Evolutionary conservation across 306 rosid species (phyloP).

Genomic region (Cicer chorassanicum): DNA sequence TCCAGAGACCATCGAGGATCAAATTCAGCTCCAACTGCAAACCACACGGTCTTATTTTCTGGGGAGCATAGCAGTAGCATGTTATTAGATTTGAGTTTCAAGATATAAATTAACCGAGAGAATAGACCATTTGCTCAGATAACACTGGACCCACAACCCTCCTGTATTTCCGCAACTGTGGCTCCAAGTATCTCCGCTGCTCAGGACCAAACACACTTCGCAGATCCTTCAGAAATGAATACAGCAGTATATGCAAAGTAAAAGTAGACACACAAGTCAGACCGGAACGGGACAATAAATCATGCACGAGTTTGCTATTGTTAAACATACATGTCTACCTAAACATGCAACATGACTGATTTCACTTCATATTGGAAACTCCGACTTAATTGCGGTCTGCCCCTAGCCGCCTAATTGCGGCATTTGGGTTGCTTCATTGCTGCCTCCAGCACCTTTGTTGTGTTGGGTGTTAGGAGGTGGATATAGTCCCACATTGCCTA

Average conservation of each 20-base stretch:
- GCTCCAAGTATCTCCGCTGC: conserved; percentile 59
- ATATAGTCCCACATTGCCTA: too few relatives aligned
- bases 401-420: too few relatives aligned
- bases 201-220: conserved; percentile 50
- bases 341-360: conserved; percentile 19
- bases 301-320: conserved; percentile 9
- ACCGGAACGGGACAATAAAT: conserved; percentile 14
- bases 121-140: conserved; percentile 71
- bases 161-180: conserved; percentile 67
- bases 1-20: conserved; percentile 26
- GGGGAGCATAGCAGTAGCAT: conserved; percentile 23
- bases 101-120: conserved; percentile 48
- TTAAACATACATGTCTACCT: conserved; percentile 18
- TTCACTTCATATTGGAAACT: neutral
- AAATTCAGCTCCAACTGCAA: conserved; percentile 32
- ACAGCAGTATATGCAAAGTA: conserved; percentile 14
- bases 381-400: too few relatives aligned
- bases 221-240: conserved; percentile 63
- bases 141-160: conserved; percentile 72
- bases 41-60: conserved; percentile 29
- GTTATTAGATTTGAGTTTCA: conserved; percentile 34
- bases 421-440: too few relatives aligned
- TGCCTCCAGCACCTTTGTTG: too few relatives aligned
- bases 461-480: too few relatives aligned
- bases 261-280: conserved; percentile 27